Evolutionary conservation across 1,139 yeast species (phyloP), one percentile per base, ranked within the genome.

Genomic region (Scheffersomyces titani): DNA sequence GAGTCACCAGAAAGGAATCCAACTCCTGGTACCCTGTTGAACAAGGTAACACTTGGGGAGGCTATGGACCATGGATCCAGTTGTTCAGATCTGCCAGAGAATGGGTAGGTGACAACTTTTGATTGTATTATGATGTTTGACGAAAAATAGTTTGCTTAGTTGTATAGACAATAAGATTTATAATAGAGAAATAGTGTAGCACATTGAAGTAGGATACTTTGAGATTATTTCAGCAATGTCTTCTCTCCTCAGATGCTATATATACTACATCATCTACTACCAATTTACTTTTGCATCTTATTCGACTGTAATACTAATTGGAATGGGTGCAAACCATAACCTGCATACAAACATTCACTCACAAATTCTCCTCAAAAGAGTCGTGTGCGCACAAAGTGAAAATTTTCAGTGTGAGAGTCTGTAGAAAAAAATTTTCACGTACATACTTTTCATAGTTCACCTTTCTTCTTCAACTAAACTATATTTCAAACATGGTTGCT

Each of bases 21-120:
- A 93, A 93, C 77, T 92, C 98, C 7, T 94, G 92, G 87, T 91
- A 91, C 70, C 98, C 98, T 53, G 73, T 74, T 47, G 87, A 83
- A 55, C 88, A 89, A 68, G 86, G 86, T 52, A 75, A 72, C 50
- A 78, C 79, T 54, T 86, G 92, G 90, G 89, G 87, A 49, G 83
- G 80, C 19, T 85, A 88, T 67, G 96, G 96, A 55, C 99, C 99
- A 55, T 96, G 99, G 99, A 85, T 94, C 65, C 87, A 92, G 73
- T 78, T 96, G 72, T 96, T 96, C 81, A 86, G 91, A 77, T 90
- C 92, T 62, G 98, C 98, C 54, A 87, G 99, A 81, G 86, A 83
- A 69, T 94, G 99, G 99, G 98, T 92, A 61, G 92, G 85, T 54
- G 76, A 74, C 51, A 66, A 71, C 56, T 69, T 56, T 54, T 67